Base-by-base conservation (phyloP, 1,139 yeast species). In the Pichiaceae sp. region DNA sequence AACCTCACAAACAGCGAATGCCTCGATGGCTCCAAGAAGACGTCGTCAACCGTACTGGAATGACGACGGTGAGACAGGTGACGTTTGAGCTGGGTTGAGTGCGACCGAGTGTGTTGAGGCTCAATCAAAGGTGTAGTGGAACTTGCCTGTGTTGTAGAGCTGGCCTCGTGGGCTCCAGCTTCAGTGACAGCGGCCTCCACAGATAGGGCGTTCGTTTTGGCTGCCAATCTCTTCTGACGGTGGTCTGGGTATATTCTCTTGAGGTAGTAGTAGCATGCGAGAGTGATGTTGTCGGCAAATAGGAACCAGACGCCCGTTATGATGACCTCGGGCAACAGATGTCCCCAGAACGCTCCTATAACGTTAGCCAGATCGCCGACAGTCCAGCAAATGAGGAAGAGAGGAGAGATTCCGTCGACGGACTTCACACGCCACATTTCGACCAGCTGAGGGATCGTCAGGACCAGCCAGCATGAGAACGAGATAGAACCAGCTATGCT, bases 381-480 rank as follows among this genome's bases (percentile, higher is more conserved):
- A 37, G 80, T 70, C 94, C 94, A 83, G 38, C 79, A 72, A 15
- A 72, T 49, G 24, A 83, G 68, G 51, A 83, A 83, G 3, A 80
- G 73, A 29, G 80, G 68, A 25, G 93, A 78, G 17, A 83, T 75
- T 4, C 94, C 94, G 29, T 82, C 91, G 4, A 87, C 85, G 18
- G 85, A 73, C 53, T 81, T 78, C 37, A 77, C 62, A 41, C 82
- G 62, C 89, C 89, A 83, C 58, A 83, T 93, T 55, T 83, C 94
- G 29, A 83, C 71, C 33, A 83, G 68, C 57, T 84, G 95, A 2
- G 94, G 94, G 50, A 82, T 63, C 42, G 82, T 67, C 34, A 83
- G 62, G n/a, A 83, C 89, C 19, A 84, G 72, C 91, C 91, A 84
- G 54, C 89, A 80, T 2, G 89, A 77, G 34, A 75, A 63, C 54